These are phyloP conservation scores for Venturiaceae sp. DNA, from an alignment of 2,329 filamentous ascomycete genomes.

Conservation along the genomic window DNA sequence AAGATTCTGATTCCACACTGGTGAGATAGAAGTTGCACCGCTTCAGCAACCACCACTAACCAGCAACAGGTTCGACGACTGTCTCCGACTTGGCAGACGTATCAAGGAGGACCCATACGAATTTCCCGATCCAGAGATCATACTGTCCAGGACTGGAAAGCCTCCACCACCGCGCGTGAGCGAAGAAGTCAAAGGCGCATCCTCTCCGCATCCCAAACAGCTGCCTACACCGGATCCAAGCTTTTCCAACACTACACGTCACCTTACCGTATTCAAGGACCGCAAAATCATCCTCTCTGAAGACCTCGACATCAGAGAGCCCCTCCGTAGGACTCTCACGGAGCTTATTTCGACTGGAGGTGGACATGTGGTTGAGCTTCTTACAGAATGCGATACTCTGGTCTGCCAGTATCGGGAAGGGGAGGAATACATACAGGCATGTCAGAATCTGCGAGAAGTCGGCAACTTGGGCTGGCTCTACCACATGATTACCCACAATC, in stretches of 20 bases:
- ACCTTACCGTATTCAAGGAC: conserved; percentile 56
- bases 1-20: conserved; percentile 92
- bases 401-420: conserved; percentile 84
- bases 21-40: conserved; percentile 36
- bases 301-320: conserved; percentile 62
- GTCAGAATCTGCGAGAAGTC: conserved; percentile 69
- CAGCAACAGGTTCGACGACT: conserved; percentile 80
- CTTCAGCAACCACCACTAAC: conserved; percentile 1
- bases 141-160: conserved; percentile 15
- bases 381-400: conserved; percentile 69
- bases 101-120: conserved; percentile 89
- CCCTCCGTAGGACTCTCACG: conserved; percentile 57
- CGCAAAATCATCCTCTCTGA: conserved; percentile 68
- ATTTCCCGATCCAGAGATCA: conserved; percentile 34
- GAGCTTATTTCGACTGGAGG: conserved; percentile 63
- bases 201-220: conserved; percentile 38
- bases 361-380: conserved; percentile 54
- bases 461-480: conserved; percentile 94
- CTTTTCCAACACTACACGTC: conserved; percentile 14
- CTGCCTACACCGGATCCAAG: conserved; percentile 13
- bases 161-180: conserved; percentile 12
- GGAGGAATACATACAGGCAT: conserved; percentile 64
- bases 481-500: conserved; percentile 77
- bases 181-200: conserved; percentile 56
- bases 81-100: conserved; percentile 80